Evolutionary conservation across 139 green algal species (phyloP), one percentile per base, ranked within the genome.

Genomic region (Chlorella sp.): DNA sequence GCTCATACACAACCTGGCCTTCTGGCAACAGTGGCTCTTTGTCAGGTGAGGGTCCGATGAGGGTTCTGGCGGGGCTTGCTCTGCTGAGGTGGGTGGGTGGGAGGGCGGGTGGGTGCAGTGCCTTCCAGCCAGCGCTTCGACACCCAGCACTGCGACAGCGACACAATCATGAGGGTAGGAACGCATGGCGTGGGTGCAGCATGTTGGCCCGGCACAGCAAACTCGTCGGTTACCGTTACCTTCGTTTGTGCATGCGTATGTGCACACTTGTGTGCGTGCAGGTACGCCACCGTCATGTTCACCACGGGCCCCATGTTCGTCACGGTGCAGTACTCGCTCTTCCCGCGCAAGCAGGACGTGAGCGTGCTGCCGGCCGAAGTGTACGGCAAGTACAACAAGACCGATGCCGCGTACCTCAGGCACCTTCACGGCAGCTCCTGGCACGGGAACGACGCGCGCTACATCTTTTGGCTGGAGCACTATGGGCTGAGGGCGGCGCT

Each of bases 201-300:
- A n/a, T n/a, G n/a, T n/a, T n/a, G n/a, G n/a, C n/a, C n/a, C n/a
- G n/a, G n/a, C n/a, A n/a, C n/a, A n/a, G n/a, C n/a, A n/a, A n/a
- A n/a, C n/a, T n/a, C n/a, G n/a, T n/a, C n/a, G n/a, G n/a, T n/a
- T n/a, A n/a, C n/a, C n/a, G n/a, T n/a, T n/a, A n/a, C n/a, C n/a
- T n/a, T n/a, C n/a, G n/a, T n/a, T n/a, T n/a, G n/a, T n/a, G n/a
- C n/a, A n/a, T n/a, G n/a, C n/a, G n/a, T n/a, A n/a, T n/a, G n/a
- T n/a, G n/a, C n/a, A n/a, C n/a, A n/a, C n/a, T n/a, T n/a, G n/a
- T n/a, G n/a, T n/a, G n/a, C 35, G 23, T 29, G 35, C 42, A 69
- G 61, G 71, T 77, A 77, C 42, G 63, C 31, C 5, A 77, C 72
- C 30, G 72, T 77, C 23, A 78, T 78, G 73, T 78, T 78, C 65